Evolutionary conservation across 2,329 filamentous ascomycete species (phyloP).

Genomic region (Aspergillus cejpii): DNA sequence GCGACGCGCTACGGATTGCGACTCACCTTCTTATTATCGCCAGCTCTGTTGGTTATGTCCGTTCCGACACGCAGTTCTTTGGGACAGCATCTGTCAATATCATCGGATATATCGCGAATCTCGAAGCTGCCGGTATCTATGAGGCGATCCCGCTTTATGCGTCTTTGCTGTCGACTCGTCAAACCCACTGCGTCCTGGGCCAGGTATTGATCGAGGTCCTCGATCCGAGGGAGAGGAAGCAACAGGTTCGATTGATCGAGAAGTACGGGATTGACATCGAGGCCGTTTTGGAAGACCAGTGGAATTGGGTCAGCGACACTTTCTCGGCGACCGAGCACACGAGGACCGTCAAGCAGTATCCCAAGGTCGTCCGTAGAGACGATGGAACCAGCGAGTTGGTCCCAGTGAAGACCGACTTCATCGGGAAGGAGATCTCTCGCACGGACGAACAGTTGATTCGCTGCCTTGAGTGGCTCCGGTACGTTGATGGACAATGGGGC

Average conservation of each 20-base stretch:
- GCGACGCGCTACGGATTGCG: slow-evolving; percentile 61
- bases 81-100: slow-evolving; percentile 61
- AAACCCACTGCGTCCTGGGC: slow-evolving; percentile 65
- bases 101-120: slow-evolving; percentile 70
- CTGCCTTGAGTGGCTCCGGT: slow-evolving; percentile 76
- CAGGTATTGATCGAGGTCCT: slow-evolving; percentile 68
- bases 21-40: slow-evolving; percentile 63
- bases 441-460: slow-evolving; percentile 67
- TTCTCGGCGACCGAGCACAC: slow-evolving; percentile 31
- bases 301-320: slow-evolving; percentile 39
- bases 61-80: slow-evolving; percentile 48
- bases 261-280: slow-evolving; percentile 66
- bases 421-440: slow-evolving; percentile 55
- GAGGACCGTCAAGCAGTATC: slow-evolving; percentile 26
- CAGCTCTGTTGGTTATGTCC: slow-evolving; percentile 50
- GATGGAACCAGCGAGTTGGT: slow-evolving; percentile 50
- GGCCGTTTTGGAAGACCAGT: slow-evolving; percentile 66
- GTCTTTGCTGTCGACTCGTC: slow-evolving; percentile 61
- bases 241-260: slow-evolving; percentile 67
- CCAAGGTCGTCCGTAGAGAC: slow-evolving; percentile 47
- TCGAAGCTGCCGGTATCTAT: slow-evolving; percentile 65
- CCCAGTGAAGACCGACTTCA: slow-evolving; percentile 63
- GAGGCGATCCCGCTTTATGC: slow-evolving; percentile 84
- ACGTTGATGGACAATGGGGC: slow-evolving; percentile 65
- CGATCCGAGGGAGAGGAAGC: slow-evolving; percentile 57